Percentiles rank a stretch among this genome's conserved stretches.
These are phyloP conservation scores for Aureobasidium sp. DNA, from an alignment of 2,329 filamentous ascomycete genomes.

Conservation along the genomic window DNA sequence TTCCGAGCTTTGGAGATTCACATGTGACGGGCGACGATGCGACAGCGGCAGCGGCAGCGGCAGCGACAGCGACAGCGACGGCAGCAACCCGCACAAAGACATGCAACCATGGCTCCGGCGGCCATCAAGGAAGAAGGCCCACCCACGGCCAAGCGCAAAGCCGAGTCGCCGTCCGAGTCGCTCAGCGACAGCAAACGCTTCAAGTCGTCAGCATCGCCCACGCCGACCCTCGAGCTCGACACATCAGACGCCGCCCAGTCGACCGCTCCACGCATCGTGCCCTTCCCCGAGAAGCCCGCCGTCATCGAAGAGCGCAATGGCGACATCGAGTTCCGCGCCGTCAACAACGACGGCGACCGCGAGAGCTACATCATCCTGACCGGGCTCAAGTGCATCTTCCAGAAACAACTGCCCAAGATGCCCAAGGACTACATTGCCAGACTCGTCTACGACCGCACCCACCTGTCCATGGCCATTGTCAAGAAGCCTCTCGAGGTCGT, in stretches of 20 bases:
- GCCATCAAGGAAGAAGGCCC: slow-evolving; percentile 29
- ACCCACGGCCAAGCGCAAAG: slow-evolving; percentile 60
- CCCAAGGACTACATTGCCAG: slow-evolving; percentile 98
- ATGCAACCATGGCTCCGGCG: slow-evolving; percentile 12
- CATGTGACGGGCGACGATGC: background rate
- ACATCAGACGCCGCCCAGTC: slow-evolving; percentile 36
- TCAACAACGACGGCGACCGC: slow-evolving; percentile 87
- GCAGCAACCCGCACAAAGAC: background rate
- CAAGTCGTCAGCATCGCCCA: slow-evolving; percentile 42
- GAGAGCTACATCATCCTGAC: slow-evolving; percentile 92
- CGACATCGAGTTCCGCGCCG: slow-evolving; percentile 93
- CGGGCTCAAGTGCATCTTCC: slow-evolving; percentile 94
- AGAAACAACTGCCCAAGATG: slow-evolving; percentile 98
- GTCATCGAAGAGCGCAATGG: slow-evolving; percentile 89
- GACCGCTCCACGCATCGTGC: slow-evolving; percentile 51
- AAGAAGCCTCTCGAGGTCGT: slow-evolving; percentile 56
- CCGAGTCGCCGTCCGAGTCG: slow-evolving; percentile 55
- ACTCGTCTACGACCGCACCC: slow-evolving; percentile 92
- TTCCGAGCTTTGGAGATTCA: slow-evolving; percentile 1
- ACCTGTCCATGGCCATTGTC: slow-evolving; percentile 93
- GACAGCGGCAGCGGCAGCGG: background rate
- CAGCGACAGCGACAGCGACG: background rate
- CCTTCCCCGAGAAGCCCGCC: slow-evolving; percentile 88
- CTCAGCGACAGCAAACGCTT: slow-evolving; percentile 56
- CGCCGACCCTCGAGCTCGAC: slow-evolving; percentile 25